Evolutionary conservation across 352 stramenopile genomes (phyloP), one percentile per base, ranked within the genome.

Genomic region (Thalassiosira oceanica): DNA sequence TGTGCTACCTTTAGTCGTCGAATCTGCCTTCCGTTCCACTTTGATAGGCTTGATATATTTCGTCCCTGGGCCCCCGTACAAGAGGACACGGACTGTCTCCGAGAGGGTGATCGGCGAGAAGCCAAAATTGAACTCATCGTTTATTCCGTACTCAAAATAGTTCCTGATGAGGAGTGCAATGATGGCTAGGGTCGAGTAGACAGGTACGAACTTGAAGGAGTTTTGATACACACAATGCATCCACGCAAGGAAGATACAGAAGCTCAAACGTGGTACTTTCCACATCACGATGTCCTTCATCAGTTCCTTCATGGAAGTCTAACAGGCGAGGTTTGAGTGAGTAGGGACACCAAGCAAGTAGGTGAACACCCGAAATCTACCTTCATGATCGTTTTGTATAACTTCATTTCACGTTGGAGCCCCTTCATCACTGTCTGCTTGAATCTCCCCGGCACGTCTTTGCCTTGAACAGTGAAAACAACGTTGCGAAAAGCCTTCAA

Each of bases 401-500:
- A 16, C 37, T 20, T 46, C 5, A 46, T 18, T 21, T 7, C 7
- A 8, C 37, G 7, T 61, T 68, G 51, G 23, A 74, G 31, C 26
- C 48, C 62, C 45, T 69, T 74, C 27, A 62, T 36, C 20, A 74
- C 41, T 7, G 52, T 26, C 11, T 42, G 49, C 21, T 65, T 80
- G 52, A 79, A 90, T 36, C 82, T 79, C 44, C 79, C 79, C 33
- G 83, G 83, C 45, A 90, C 66, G 72, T 90, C 74, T 55, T 76
- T 67, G 21, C 83, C 83, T 55, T 90, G 69, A 23, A 86, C 63
- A 41, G 83, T 90, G 7, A 88, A 51, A 0, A 78, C 78, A 48
- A 86, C 62, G 56, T 89, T 89, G 26, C 75, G 71, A 56, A 87
- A 85, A 3, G 75, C 54, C 64, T 84, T 87, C 20, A 60, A 31